These are phyloP conservation scores for Linum usitatissimum DNA, from an alignment of 345 rosid species.

Conservation along the genomic window DNA sequence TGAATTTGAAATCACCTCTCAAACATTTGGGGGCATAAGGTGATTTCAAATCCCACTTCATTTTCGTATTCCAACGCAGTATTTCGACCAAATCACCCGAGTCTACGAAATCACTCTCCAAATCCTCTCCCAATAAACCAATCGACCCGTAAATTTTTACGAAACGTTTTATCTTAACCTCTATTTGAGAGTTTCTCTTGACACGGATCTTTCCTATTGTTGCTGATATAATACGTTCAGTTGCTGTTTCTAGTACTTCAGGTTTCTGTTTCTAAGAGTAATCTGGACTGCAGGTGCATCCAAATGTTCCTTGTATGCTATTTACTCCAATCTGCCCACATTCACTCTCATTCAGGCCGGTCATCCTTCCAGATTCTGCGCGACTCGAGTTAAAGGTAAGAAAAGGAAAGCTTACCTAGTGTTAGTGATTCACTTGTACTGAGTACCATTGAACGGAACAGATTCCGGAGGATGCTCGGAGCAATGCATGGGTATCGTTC, in stretches of 20 bases:
- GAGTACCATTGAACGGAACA: conserved; percentile 14
- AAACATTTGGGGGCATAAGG: too few relatives aligned
- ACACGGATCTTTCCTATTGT: neutral
- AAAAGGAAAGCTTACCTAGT: neutral
- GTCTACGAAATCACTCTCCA: too few relatives aligned
- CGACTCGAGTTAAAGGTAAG: conserved; percentile 83
- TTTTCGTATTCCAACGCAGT: too few relatives aligned
- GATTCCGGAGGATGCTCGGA: conserved; percentile 91
- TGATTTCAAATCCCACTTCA: too few relatives aligned
- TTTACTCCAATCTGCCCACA: conserved; percentile 98
- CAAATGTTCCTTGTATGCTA: conserved; percentile 97
- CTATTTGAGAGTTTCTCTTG: too few relatives aligned
- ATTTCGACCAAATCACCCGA: too few relatives aligned
- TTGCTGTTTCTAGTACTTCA: conserved; percentile 3
- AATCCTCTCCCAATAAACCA: too few relatives aligned
- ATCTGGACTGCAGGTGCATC: conserved; percentile 70
- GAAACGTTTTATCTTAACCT: neutral
- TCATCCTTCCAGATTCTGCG: conserved; percentile 97
- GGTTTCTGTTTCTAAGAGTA: neutral
- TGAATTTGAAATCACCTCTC: too few relatives aligned
- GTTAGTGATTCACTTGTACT: neutral
- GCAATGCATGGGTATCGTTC: conserved; percentile 98
- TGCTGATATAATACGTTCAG: neutral
- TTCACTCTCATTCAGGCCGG: conserved; percentile 95
- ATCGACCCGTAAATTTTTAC: neutral